Base-by-base conservation (phyloP, 2,329 filamentous ascomycete genomes). In the Fusarium newnesense region DNA sequence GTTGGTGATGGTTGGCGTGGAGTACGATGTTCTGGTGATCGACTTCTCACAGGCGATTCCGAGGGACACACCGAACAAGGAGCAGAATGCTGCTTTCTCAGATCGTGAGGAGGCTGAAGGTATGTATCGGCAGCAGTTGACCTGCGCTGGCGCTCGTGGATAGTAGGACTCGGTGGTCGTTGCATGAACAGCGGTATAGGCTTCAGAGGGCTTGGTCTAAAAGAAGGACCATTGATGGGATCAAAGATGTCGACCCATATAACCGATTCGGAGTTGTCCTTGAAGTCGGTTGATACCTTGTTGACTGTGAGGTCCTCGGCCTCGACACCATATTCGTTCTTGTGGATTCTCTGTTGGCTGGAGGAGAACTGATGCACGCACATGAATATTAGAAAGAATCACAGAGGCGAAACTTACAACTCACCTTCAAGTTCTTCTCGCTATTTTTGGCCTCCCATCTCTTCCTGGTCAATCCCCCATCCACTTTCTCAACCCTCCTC, bases 201-300 rank as follows among this genome's bases (percentile, higher is more conserved):
- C 68, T 89, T 90, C 16, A 86, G 82, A 8, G 81, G 83, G 59
- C 83, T 84, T 4, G 86, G 85, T 68, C 80, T 82, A 74, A 89
- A 89, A 5, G 84, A 81, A 8, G 81, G 79, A 15, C 82, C 79
- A 19, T 85, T 82, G 16, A 89, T 67, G 0, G 88, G 87, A 67
- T 90, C 84, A 34, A 80, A 79, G 9, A 87, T 83, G 39, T 86
- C 84, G 11, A 89, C 83, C 77, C 88, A 89, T 10, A 89, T 84
- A 3, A 81, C 79, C 7, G 81, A 81, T 47, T 80, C 75, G 1
- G 77, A 70, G 6, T 77, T 74, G 8, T 78, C 74, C 16, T 73
- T 34, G 52, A 75, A 79, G 19, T 77, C 70, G 4, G 30, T 37
- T 13, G 42, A 24, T 18, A 47, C 30, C 19, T 75, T 56, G 21